Percentiles rank a stretch among this genome's conserved stretches.
These are phyloP conservation scores for Nannochloropsis granulata DNA, from an alignment of 108 stramenopile genomes.

Conservation along the genomic window DNA sequence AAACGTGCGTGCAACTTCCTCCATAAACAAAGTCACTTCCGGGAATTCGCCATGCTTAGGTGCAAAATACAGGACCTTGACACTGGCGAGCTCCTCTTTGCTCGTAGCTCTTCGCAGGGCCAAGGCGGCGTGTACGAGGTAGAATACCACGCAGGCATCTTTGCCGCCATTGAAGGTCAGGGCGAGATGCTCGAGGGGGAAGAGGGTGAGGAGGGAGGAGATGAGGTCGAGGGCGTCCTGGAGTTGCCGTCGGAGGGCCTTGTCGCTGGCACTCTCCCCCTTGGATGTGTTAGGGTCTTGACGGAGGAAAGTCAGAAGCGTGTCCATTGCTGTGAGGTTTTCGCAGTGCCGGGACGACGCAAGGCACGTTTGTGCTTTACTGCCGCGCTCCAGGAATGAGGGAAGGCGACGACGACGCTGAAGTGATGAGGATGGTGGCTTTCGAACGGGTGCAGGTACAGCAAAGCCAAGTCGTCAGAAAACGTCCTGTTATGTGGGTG, in stretches of 20 bases:
- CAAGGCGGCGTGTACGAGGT: conserved; percentile 38
- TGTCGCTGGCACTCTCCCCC: background rate
- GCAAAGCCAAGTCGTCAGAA: too few species aligned
- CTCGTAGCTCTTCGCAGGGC: background rate
- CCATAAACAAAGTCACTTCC: conserved; percentile 27
- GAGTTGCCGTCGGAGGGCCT: background rate
- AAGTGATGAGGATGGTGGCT: too few species aligned
- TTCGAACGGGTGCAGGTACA: too few species aligned
- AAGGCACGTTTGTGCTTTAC: too few species aligned
- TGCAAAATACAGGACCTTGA: conserved; percentile 35
- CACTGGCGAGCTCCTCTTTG: conserved; percentile 9
- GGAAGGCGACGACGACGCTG: too few species aligned
- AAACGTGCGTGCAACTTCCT: conserved; percentile 44
- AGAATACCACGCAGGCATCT: conserved; percentile 87
- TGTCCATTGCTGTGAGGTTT: too few species aligned
- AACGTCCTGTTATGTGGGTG: too few species aligned
- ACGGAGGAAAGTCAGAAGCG: too few species aligned
- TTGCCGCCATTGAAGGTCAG: conserved; percentile 90
- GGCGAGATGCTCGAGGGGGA: conserved; percentile 6
- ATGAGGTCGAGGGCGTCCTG: background rate
- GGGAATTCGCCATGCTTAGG: conserved; percentile 35
- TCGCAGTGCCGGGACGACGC: too few species aligned
- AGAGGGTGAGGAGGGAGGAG: background rate
- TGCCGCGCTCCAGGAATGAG: too few species aligned
- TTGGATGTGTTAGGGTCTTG: too few species aligned